Base-by-base conservation (phyloP, 2,329 filamentous ascomycete species). In the Verticillium nonalfalfae region DNA sequence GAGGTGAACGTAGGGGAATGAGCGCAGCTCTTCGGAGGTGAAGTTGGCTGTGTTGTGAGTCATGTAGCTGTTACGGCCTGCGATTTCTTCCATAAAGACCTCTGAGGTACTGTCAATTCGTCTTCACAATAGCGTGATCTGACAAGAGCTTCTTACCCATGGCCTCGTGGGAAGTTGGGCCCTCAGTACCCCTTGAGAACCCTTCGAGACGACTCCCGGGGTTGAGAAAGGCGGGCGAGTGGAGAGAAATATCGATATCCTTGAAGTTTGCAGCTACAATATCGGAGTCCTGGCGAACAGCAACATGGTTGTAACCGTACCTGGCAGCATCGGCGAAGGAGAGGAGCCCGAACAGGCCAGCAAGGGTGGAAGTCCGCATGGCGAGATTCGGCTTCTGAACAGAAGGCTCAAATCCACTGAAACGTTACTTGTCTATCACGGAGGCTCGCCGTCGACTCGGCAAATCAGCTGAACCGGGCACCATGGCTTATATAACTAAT, bases 181-280 rank as follows among this genome's bases (percentile, higher is more conserved):
- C 65, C 56, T 67, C 60, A 2, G 65, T 67, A 31, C 65, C 65
- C 34, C 63, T 26, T 4, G 55, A 36, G 64, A 67, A 67, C 36
- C 64, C 65, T 11, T 60, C 56, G 40, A 62, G 61, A 4, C 59
- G 45, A 31, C 58, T 59, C 14, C 65, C 64, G 3, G 60, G 60
- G 9, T 40, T 60, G 35, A 64, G 38, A 58, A 67, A 67, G 1
- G 61, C 60, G 4, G 65, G 65, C 21, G 65, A 66, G 13, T 58
- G 55, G 35, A 67, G 60, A 10, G 66, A 60, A 55, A 67, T 57
- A 55, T 65, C 59, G 4, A 65, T 40, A 14, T 61, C 62, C 13
- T 58, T 40, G 26, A 65, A 65, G 39, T 59, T 62, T 14, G 62
- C 59, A 0, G 64, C 64, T 26, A 64, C 59, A 4, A 36, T 58